Conservation (phyloP, 306 rosid species). For the Quercus alba region DNA sequence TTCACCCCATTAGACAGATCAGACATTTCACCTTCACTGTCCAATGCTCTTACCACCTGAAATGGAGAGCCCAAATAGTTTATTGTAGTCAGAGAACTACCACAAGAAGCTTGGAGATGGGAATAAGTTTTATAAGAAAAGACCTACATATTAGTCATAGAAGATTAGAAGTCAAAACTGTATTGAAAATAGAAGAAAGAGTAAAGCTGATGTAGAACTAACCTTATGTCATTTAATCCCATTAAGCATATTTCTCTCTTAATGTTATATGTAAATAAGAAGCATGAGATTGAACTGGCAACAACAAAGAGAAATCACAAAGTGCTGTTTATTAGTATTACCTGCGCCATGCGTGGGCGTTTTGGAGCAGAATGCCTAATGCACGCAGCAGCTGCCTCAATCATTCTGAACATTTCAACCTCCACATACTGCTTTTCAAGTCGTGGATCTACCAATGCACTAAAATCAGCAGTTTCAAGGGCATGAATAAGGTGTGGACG, state of each 20-base stretch:
- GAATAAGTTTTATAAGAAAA: background rate
- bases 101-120: background rate
- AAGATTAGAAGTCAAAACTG: background rate
- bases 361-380: slow-evolving; percentile 86
- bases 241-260: too few relatives aligned
- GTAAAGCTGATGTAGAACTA: too few relatives aligned
- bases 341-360: slow-evolving; percentile 96
- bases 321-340: slow-evolving; percentile 15
- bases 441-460: slow-evolving; percentile 61
- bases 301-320: background rate
- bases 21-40: slow-evolving; percentile 48
- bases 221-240: too few relatives aligned
- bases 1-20: slow-evolving; percentile 89
- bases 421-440: slow-evolving; percentile 59
- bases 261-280: background rate
- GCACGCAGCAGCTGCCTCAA: slow-evolving; percentile 93
- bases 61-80: slow-evolving; percentile 7
- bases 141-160: background rate
- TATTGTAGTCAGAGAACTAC: background rate
- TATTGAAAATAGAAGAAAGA: too few relatives aligned
- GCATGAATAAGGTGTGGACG: slow-evolving; percentile 76
- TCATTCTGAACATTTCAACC: slow-evolving; percentile 74
- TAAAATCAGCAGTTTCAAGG: slow-evolving; percentile 57
- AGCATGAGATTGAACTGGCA: background rate
- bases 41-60: slow-evolving; percentile 87